Evolutionary conservation across 495 filamentous ascomycete species (phyloP).

Genomic region (Neurospora sp.): DNA sequence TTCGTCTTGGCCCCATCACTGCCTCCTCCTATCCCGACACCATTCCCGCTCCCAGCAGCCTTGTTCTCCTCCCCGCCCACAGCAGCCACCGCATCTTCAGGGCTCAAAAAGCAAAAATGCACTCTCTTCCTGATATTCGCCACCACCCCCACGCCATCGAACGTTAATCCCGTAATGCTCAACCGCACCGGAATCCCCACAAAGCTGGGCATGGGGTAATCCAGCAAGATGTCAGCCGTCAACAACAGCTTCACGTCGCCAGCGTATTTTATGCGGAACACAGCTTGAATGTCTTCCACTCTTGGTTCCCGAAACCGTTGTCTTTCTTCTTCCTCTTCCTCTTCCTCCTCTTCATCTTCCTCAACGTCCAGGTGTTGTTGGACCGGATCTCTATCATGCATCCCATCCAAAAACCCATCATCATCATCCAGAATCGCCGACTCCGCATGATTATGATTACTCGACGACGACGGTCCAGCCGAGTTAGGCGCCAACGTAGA

Average conservation of each 20-base stretch:
- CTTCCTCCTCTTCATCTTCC: constrained; percentile 12
- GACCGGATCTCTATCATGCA: neutral
- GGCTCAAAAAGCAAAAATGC: constrained; percentile 86
- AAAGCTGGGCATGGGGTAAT: constrained; percentile 96
- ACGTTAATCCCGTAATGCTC: constrained; percentile 86
- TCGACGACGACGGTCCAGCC: constrained; percentile 24
- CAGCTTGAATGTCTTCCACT: constrained; percentile 72
- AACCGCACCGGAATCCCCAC: constrained; percentile 85
- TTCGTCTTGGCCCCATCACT: constrained; percentile 16
- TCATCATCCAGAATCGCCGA: constrained; percentile 13
- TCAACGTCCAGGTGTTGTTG: neutral
- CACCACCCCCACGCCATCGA: constrained; percentile 86
- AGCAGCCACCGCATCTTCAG: constrained; percentile 72
- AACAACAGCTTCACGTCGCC: constrained; percentile 78
- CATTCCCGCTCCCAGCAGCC: constrained; percentile 17
- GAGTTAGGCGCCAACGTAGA: constrained; percentile 42
- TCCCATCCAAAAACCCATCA: neutral
- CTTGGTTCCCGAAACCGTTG: constrained; percentile 37
- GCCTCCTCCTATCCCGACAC: constrained; percentile 2
- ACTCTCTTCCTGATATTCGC: constrained; percentile 76
- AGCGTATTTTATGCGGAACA: constrained; percentile 78
- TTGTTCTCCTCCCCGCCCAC: constrained; percentile 43
- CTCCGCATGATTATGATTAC: neutral
- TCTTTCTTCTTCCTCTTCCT: constrained; percentile 16
- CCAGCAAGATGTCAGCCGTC: constrained; percentile 87